These are phyloP conservation scores for Leptographium radiaticola DNA, from an alignment of 2,329 filamentous ascomycete species.

Conservation along the genomic window DNA sequence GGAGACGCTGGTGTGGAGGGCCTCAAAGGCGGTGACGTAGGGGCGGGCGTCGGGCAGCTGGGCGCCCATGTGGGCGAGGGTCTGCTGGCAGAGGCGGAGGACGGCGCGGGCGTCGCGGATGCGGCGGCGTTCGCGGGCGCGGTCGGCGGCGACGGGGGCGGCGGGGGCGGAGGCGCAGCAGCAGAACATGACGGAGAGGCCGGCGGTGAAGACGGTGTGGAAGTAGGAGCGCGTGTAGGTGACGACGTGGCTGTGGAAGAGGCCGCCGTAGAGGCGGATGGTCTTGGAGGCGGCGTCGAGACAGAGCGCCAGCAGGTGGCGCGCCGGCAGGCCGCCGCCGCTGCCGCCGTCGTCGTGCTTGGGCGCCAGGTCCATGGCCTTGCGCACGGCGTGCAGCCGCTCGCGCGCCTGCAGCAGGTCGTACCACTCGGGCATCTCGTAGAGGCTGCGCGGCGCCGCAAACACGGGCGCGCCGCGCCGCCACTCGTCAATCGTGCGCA, in stretches of 20 bases:
- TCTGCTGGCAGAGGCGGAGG: not conserved
- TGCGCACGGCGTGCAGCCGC: slow-evolving; percentile 24
- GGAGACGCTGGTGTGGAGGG: slow-evolving; percentile 1
- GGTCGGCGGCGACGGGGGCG: not conserved
- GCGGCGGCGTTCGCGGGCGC: not conserved
- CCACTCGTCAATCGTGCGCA: not conserved
- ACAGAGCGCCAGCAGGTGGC: slow-evolving; percentile 19
- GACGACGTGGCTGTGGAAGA: slow-evolving; percentile 22
- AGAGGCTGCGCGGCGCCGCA: slow-evolving; percentile 22
- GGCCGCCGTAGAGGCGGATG: slow-evolving; percentile 23
- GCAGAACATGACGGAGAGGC: slow-evolving; percentile 2
- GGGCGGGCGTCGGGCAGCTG: slow-evolving; percentile 1
- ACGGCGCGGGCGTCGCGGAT: not conserved
- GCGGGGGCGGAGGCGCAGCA: not conserved
- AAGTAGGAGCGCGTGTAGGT: slow-evolving; percentile 34
- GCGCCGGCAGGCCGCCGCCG: slow-evolving; percentile 16
- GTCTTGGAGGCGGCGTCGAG: slow-evolving; percentile 22
- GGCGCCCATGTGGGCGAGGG: slow-evolving; percentile 1
- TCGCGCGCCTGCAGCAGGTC: slow-evolving; percentile 28
- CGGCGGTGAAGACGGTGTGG: slow-evolving; percentile 25
- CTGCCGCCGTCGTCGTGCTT: slow-evolving; percentile 13
- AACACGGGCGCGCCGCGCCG: slow-evolving; percentile 7
- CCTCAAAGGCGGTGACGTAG: slow-evolving; percentile 1
- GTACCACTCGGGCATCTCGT: slow-evolving; percentile 30
- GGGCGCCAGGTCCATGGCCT: slow-evolving; percentile 25